Base-by-base conservation (phyloP, 2,329 filamentous ascomycete species). In the Epicoccum sorghinum region DNA sequence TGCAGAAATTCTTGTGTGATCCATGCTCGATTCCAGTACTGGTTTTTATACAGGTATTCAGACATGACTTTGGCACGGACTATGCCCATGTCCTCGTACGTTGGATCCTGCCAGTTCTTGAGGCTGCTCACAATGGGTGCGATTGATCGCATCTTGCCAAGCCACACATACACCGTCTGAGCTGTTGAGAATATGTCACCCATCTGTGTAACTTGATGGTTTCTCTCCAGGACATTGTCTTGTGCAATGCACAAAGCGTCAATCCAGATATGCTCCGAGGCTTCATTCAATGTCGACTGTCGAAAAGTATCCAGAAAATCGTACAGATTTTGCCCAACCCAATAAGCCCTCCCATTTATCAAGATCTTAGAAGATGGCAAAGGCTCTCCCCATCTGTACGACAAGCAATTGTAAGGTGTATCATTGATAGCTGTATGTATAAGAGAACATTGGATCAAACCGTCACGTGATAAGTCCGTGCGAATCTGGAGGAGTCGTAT, bases 171-270 rank as follows among this genome's bases (percentile, higher is more conserved):
- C 12, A 52, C 48, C 2, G 8, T 9, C 14, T 37, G 18, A 12
- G 53, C 53, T 10, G 8, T 10, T 6, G 35, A n/a, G 35, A 45
- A 53, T 5, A 57, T 57, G 4, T 39, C 1, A 3, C 35, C 44
- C 54, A 57, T 57, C 7, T 43, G 35, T n/a, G 24, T 27, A 10
- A 57, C 49, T 38, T 57, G 44, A 8, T 39, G 24, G 24, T 46
- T 46, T 7, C 40, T 25, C n/a, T 57, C 54, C n/a, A 4, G 6
- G 4, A 41, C 2, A 32, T 52, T 22, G 3, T 14, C 36, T n/a
- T 57, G 54, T 10, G 47, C 45, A 13, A 53, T 57, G 13, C 42
- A 46, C n/a, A 52, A 3, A 13, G 49, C 43, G 25, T 52, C 42
- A 4, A 52, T 38, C 49, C 50, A 42, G 2, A 42, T 3, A n/a